Conservation (phyloP, 768 basidiomycete species). For the Trametes villosa region DNA sequence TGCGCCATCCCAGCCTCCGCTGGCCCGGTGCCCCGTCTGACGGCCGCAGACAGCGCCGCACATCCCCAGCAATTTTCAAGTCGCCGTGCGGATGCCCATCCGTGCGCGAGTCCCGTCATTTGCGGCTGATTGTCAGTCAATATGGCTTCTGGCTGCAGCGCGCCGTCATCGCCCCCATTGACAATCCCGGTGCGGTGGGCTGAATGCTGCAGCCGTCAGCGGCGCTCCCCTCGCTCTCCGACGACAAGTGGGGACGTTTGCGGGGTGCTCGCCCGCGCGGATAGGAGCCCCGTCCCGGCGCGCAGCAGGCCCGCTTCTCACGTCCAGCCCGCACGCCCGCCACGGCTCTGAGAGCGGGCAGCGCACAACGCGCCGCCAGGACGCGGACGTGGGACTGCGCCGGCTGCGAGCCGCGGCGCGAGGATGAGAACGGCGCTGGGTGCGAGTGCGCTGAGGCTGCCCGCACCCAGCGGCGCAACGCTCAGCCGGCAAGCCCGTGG, state of each 20-base stretch:
- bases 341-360: constrained; percentile 21
- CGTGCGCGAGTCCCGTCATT: neutral
- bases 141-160: too few relatives aligned
- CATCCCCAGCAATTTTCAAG: neutral
- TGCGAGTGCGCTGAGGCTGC: neutral
- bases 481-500: too few relatives aligned
- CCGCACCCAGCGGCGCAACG: too few relatives aligned
- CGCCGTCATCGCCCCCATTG: too few relatives aligned
- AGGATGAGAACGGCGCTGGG: neutral
- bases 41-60: neutral
- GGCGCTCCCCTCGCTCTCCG: neutral
- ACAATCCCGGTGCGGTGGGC: too few relatives aligned
- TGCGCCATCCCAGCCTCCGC: neutral
- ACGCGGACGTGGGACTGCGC: constrained; percentile 8
- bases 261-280: neutral
- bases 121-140: neutral
- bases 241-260: too few relatives aligned
- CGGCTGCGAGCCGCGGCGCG: too few relatives aligned
- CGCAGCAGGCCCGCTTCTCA: constrained; percentile 26
- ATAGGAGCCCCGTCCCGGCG: constrained; percentile 1
- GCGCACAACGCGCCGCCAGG: neutral
- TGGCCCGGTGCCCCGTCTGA: neutral
- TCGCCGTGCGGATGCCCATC: neutral
- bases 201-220: neutral
- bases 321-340: constrained; percentile 16